A percentile compares a stretch with the other conserved stretches of the same genome.
These are phyloP conservation scores for Myriosclerotinia duriaeana DNA, from an alignment of 2,329 filamentous ascomycete species.

Conservation along the genomic window DNA sequence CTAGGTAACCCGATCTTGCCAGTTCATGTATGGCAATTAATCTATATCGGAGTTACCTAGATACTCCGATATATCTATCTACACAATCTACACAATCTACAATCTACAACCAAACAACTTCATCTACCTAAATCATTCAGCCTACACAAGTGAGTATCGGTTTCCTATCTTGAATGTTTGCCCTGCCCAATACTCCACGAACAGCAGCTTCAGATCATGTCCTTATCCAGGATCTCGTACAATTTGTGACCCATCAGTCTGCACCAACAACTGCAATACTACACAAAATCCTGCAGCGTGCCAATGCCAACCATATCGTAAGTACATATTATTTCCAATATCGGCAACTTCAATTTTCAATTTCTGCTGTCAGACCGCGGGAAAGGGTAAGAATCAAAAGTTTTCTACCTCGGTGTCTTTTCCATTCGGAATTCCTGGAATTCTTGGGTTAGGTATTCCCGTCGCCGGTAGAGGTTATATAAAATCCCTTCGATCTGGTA, in stretches of 20 bases:
- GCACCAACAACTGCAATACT: conserved; percentile 7
- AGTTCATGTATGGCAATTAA: neutral
- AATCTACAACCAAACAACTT: conserved; percentile 1
- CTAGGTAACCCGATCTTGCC: conserved; percentile 6
- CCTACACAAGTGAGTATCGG: neutral
- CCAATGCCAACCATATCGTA: neutral
- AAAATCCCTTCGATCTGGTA: conserved; percentile 9
- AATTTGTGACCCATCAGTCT: neutral
- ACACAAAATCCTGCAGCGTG: neutral
- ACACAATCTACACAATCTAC: neutral
- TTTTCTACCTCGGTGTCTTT: neutral
- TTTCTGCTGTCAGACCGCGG: conserved; percentile 5
- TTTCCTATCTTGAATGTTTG: neutral
- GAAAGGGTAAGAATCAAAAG: conserved; percentile 6
- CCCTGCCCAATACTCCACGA: neutral
- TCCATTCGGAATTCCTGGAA: neutral
- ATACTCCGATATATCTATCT: neutral
- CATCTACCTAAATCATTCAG: conserved; percentile 1
- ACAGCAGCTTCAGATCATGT: conserved; percentile 10
- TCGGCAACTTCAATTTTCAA: conserved; percentile 3
- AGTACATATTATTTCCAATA: conserved; percentile 2
- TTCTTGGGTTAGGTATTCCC: neutral
- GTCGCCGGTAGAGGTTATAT: neutral
- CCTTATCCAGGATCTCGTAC: neutral
- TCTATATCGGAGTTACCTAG: conserved; percentile 1